These are phyloP conservation scores for Bisporella sp. DNA, from an alignment of 2,329 filamentous ascomycete genomes.

Conservation along the genomic window DNA sequence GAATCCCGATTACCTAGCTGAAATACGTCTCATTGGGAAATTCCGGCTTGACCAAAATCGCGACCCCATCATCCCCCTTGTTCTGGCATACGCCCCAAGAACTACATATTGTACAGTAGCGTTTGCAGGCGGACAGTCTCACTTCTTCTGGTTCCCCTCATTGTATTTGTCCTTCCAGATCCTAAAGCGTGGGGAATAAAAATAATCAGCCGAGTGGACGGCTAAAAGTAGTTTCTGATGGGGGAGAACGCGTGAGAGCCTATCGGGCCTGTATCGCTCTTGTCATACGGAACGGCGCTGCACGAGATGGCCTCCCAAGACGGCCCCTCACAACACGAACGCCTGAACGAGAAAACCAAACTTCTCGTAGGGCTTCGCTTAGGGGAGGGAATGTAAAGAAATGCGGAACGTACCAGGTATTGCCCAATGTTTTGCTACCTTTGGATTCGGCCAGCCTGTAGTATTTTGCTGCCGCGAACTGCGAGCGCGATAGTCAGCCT, in stretches of 20 bases:
- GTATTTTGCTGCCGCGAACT: slow-evolving; percentile 82
- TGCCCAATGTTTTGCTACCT: slow-evolving; percentile 85
- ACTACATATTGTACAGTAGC: no score
- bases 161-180: slow-evolving; percentile 98
- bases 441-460: slow-evolving; percentile 85
- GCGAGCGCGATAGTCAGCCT: slow-evolving; percentile 36
- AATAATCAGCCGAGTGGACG: slow-evolving; percentile 12
- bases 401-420: slow-evolving; percentile 72
- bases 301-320: slow-evolving; percentile 9
- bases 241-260: slow-evolving; percentile 10
- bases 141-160: slow-evolving; percentile 19
- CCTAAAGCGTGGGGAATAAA: slow-evolving; percentile 31
- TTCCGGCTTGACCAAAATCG: no score
- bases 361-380: no score
- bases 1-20: no score
- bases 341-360: no score
- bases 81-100: no score
- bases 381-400: slow-evolving; percentile 8
- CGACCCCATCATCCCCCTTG: no score
- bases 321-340: neutral
- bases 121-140: slow-evolving; percentile 1
- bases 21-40: no score
- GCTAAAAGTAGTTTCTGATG: neutral
- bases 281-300: slow-evolving; percentile 27
- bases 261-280: slow-evolving; percentile 16